Evolutionary conservation across 768 basidiomycete genomes (phyloP).

Genomic region (Lactifluus piperatus): DNA sequence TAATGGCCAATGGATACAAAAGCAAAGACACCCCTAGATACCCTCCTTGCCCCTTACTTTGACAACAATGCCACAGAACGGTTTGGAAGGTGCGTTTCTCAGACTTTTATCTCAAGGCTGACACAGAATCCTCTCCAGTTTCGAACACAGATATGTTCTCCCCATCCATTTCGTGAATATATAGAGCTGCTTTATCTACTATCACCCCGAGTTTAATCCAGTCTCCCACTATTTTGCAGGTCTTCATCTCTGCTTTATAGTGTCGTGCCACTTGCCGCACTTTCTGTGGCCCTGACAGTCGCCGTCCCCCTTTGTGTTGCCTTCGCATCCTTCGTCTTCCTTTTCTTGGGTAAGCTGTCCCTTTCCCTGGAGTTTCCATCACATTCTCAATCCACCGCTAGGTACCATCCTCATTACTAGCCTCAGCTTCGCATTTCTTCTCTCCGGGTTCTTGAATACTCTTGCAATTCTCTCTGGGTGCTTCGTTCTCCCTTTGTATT

Average conservation of each 20-base stretch:
- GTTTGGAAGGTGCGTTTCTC: conserved; percentile 2
- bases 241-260: neutral
- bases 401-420: conserved; percentile 7
- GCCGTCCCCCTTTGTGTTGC: conserved; percentile 11
- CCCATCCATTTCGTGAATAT: conserved; percentile 11
- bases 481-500: neutral
- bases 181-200: neutral
- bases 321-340: conserved; percentile 11
- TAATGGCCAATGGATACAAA: neutral
- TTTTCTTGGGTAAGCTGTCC: conserved; percentile 6
- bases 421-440: conserved; percentile 10
- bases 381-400: neutral
- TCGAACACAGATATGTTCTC: conserved; percentile 11
- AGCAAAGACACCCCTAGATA: conserved; percentile 5
- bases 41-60: no score
- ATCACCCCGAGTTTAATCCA: neutral
- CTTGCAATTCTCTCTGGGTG: no score
- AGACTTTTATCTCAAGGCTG: neutral
- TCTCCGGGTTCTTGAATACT: no score
- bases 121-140: neutral
- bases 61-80: conserved; percentile 8
- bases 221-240: no score
- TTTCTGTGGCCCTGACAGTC: no score
- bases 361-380: no score
- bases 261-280: neutral